Conservation (phyloP, 2,329 filamentous ascomycete genomes). For the Colletotrichum lupini region DNA sequence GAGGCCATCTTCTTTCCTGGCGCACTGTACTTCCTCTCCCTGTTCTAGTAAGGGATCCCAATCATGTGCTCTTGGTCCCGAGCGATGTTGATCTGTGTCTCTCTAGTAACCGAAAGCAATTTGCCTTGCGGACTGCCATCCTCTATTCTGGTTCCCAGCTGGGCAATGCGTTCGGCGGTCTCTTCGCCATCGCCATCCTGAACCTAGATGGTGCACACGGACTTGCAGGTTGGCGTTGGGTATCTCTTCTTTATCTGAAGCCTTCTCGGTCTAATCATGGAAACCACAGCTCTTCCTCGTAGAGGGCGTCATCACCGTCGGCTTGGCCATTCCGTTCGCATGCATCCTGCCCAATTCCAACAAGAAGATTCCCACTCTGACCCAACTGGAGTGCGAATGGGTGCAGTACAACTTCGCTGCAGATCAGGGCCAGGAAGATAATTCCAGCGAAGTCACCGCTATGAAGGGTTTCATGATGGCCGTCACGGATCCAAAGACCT, state of each 20-base stretch:
- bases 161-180: constrained; percentile 48
- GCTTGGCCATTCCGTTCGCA: constrained; percentile 30
- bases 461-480: constrained; percentile 41
- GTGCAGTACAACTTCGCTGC: constrained; percentile 33
- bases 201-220: constrained; percentile 75
- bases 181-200: constrained; percentile 48
- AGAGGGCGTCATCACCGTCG: constrained; percentile 35
- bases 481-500: constrained; percentile 47
- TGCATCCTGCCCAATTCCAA: constrained; percentile 36
- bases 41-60: constrained; percentile 45
- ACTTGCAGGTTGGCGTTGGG: constrained; percentile 69
- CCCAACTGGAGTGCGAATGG: constrained; percentile 33
- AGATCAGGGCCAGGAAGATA: constrained; percentile 32
- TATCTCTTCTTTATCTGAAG: constrained; percentile 33
- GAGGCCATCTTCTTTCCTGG: constrained; percentile 52
- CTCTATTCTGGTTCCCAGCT: constrained; percentile 46
- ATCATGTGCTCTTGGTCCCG: neutral
- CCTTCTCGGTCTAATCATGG: neutral
- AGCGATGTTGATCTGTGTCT: neutral
- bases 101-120: constrained; percentile 45
- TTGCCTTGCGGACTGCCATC: constrained; percentile 46
- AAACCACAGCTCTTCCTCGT: constrained; percentile 19
- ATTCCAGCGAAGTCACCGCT: constrained; percentile 34
- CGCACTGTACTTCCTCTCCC: constrained; percentile 50
- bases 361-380: constrained; percentile 32